Evolutionary conservation across 129 eudicot species (phyloP).

Genomic region (Arctium minus): DNA sequence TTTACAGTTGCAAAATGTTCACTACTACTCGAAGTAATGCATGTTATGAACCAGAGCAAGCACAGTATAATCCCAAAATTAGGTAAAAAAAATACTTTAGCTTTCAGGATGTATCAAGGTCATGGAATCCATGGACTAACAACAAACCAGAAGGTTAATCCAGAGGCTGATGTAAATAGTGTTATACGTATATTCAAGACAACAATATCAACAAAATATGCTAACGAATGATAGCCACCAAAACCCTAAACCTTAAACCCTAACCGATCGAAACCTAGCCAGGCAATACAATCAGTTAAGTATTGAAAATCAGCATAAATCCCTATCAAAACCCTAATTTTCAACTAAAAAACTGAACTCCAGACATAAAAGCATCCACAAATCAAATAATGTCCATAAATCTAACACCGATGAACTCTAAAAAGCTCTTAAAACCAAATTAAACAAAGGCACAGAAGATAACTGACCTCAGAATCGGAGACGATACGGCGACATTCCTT

Average conservation of each 20-base stretch:
- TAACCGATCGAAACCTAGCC: not conserved
- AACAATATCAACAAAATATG: not conserved
- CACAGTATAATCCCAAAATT: not conserved
- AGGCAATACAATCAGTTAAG: not conserved
- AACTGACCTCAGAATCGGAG: conserved; percentile 75
- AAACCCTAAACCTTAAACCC: not conserved
- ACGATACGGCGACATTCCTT: conserved; percentile 95
- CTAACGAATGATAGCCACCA: not conserved
- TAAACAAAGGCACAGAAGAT: not conserved
- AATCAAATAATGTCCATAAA: not conserved
- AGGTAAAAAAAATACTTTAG: not conserved
- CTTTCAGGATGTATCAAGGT: not conserved
- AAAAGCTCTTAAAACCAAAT: conserved; percentile 9
- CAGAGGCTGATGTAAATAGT: not conserved
- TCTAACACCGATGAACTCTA: not conserved
- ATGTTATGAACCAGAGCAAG: not conserved
- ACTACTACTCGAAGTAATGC: not conserved
- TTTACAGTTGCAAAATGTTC: not conserved
- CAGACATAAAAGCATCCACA: not conserved
- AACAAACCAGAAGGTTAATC: not conserved
- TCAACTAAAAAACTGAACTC: not conserved
- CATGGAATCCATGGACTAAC: not conserved
- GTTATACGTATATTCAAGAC: not conserved
- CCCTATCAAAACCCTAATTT: conserved; percentile 1
- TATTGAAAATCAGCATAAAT: not conserved